Conservation (phyloP, 805 yeast genomes). For the Starmerella powellii region DNA sequence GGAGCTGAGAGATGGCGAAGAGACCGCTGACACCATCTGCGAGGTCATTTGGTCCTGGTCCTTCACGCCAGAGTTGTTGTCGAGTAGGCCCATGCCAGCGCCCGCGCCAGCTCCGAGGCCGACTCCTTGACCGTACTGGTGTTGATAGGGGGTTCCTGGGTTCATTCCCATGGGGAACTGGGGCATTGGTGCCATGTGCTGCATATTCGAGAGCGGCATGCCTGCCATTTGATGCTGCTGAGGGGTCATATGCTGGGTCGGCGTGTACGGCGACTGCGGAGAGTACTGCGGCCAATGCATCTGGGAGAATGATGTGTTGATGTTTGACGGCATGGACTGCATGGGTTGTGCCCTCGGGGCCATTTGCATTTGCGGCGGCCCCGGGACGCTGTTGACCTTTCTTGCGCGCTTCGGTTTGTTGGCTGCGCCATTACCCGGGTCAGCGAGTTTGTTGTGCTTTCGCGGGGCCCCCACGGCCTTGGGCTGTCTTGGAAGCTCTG, state of each 20-base stretch:
- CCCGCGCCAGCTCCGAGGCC: neutral
- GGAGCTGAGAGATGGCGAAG: conserved; percentile 19
- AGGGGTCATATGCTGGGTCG: conserved; percentile 3
- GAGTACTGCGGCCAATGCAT: conserved; percentile 13
- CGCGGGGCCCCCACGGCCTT: conserved; percentile 38
- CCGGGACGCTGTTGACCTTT: conserved; percentile 15
- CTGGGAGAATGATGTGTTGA: conserved; percentile 1
- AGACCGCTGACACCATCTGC: conserved; percentile 1
- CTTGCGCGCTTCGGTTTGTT: conserved; percentile 18
- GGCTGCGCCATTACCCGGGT: neutral
- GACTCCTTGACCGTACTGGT: neutral
- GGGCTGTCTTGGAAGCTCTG: conserved; percentile 39
- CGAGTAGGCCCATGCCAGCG: neutral
- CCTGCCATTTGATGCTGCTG: conserved; percentile 4
- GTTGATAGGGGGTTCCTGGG: conserved; percentile 10
- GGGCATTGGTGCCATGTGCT: conserved; percentile 8
- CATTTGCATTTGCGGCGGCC: neutral
- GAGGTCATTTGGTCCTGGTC: too few species aligned
- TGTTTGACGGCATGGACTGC: conserved; percentile 18
- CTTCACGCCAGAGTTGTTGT: neutral
- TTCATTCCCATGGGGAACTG: conserved; percentile 6
- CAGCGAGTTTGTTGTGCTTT: conserved; percentile 20
- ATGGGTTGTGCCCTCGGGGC: conserved; percentile 16
- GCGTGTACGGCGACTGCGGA: conserved; percentile 13
- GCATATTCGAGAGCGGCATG: conserved; percentile 6